phyloP scores from a whole-genome alignment of 345 rosid genomes.

The Rhizophora mangle region DNA sequence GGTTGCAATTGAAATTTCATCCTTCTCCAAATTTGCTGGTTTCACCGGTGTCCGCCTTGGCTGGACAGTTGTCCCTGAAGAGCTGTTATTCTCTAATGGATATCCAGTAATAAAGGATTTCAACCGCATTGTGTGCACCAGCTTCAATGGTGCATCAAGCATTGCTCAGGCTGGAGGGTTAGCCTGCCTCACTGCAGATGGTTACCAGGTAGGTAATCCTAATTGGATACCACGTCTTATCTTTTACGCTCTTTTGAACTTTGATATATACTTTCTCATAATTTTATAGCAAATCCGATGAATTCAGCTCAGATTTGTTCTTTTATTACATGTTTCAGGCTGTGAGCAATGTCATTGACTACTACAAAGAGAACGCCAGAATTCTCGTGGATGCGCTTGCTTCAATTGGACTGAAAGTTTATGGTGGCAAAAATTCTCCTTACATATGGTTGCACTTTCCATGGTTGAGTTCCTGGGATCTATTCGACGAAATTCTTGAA shows the following conservation, averaged over 20 bases:
- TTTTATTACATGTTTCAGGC: constrained; percentile 27
- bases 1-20: constrained; percentile 86
- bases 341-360: constrained; percentile 31
- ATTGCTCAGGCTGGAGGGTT: constrained; percentile 77
- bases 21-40: constrained; percentile 85
- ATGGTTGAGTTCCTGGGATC: constrained; percentile 63
- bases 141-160: constrained; percentile 84
- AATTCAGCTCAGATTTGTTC: neutral
- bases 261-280: neutral
- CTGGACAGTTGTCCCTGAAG: constrained; percentile 81
- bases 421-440: constrained; percentile 74
- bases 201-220: constrained; percentile 58
- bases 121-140: constrained; percentile 68
- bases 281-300: neutral
- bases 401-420: constrained; percentile 48
- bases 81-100: constrained; percentile 61
- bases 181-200: constrained; percentile 63
- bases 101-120: constrained; percentile 65
- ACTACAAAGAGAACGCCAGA: constrained; percentile 63
- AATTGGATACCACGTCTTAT: neutral
- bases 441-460: constrained; percentile 75
- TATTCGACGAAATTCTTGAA: constrained; percentile 65
- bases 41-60: constrained; percentile 93
- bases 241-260: too few relatives aligned
- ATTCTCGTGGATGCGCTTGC: constrained; percentile 49